Evolutionary conservation across 305 asterid genomes (phyloP).

Genomic region (Fraxinus latifolia): DNA sequence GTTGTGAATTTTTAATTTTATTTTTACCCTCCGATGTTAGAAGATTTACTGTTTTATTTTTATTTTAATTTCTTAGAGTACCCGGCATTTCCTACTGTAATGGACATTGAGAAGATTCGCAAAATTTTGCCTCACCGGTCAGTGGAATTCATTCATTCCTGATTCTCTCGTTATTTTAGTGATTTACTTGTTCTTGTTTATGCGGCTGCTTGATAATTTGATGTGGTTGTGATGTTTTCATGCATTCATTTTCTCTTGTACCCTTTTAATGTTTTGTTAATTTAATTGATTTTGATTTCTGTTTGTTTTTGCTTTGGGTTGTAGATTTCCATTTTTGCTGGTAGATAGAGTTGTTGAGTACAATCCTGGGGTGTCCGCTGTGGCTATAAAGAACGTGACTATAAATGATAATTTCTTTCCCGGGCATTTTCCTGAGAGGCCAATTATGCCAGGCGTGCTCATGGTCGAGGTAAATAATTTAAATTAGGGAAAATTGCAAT

Average conservation of each 20-base stretch:
- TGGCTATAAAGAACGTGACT: slow-evolving; percentile 85
- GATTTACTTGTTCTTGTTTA: not conserved
- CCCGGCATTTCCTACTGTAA: slow-evolving; percentile 76
- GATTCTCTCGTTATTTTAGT: not conserved
- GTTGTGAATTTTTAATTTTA: not conserved
- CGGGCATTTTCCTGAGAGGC: slow-evolving; percentile 93
- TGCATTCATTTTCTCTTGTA: not conserved
- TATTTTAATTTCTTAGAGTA: slow-evolving; percentile 37
- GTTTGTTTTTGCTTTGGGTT: slow-evolving; percentile 6
- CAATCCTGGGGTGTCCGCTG: slow-evolving; percentile 80
- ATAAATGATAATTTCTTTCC: slow-evolving; percentile 87
- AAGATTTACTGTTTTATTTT: not conserved
- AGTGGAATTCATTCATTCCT: slow-evolving; percentile 19
- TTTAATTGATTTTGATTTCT: slow-evolving; percentile 9
- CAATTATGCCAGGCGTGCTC: slow-evolving; percentile 93
- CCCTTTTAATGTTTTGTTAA: not conserved
- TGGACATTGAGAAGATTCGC: slow-evolving; percentile 87
- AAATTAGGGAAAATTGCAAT: too few relatives aligned
- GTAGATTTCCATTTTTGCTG: slow-evolving; percentile 80
- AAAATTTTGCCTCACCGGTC: slow-evolving; percentile 82
- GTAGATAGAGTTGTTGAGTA: slow-evolving; percentile 90
- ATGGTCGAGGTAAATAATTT: slow-evolving; percentile 71
- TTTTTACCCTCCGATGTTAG: not conserved
- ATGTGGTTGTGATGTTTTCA: not conserved
- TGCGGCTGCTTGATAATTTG: not conserved